Base-by-base conservation (phyloP, 371 early-diverging fungal genomes). In the Encephalitozoon romaleae region DNA sequence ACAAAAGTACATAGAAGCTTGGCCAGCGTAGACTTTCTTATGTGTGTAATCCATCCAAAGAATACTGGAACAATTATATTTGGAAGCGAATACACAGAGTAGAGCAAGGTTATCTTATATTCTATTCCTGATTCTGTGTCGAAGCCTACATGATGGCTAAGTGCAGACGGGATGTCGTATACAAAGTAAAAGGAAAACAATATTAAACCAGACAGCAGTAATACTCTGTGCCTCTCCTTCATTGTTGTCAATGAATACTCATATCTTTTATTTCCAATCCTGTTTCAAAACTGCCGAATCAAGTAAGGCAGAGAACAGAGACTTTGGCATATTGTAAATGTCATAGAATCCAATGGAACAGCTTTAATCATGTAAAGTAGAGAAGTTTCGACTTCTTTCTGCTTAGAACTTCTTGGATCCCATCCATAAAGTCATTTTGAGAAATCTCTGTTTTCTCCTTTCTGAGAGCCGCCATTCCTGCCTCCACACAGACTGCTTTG, bases 391-490 rank as follows among this genome's bases (percentile, higher is more conserved):
- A 94, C 89, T 98, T 98, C 90, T 99, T 99, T 90, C 95, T 96
- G 67, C 98, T 93, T 84, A 96, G 92, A 26, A 99, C 98, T 85
- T 99, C 99, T 82, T 95, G 93, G 66, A 98, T 95, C 34, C 94
- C 95, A 81, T 96, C 95, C 92, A 97, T 93, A 86, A 94, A 96
- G 81, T 99, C 99, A 84, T 95, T 97, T 76, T 99, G 99, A 66
- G 86, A 87, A 72, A 99, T 90, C 80, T 91, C 89, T 9, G 88
- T 87, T 18, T 90, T 93, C 2, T 92, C 92, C 53, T 95, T 88
- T 45, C 97, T 87, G 52, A 99, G 85, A 12, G 98, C 98, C 84
- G 94, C 88, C 99, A 99, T 98, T 78, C 99, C 95, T 12, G 96
- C 96, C 86, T 96, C 96, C 55, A 96, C 95, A 87, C 97, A 98